A percentile compares a stretch with the other conserved stretches of the same genome.
phyloP scores from a whole-genome alignment of 768 basidiomycete genomes.

The Serendipita indica region DNA sequence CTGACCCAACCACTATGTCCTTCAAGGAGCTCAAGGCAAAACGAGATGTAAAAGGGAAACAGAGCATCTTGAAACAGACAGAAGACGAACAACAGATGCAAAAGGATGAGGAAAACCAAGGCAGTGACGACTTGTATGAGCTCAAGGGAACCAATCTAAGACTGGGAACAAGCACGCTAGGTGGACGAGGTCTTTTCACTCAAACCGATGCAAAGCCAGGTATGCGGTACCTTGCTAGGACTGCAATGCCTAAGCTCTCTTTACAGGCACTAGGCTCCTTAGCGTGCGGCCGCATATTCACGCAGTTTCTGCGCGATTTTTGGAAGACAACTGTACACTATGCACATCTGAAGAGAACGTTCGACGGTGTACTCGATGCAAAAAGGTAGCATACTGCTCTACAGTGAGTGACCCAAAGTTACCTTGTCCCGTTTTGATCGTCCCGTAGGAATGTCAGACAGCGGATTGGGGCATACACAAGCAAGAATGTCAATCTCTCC shows the following conservation, averaged over 20 bases:
- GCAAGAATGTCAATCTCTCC: constrained; percentile 59
- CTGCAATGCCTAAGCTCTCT: background rate
- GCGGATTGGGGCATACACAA: constrained; percentile 64
- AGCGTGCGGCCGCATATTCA: constrained; percentile 42
- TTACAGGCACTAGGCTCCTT: constrained; percentile 45
- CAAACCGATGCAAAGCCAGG: constrained; percentile 26
- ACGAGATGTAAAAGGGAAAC: background rate
- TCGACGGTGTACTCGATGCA: constrained; percentile 59
- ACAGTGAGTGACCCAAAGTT: constrained; percentile 34
- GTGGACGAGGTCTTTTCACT: constrained; percentile 35
- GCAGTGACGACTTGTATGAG: no score
- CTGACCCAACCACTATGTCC: background rate
- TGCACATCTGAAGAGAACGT: constrained; percentile 31
- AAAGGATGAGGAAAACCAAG: background rate
- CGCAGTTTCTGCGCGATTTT: constrained; percentile 46
- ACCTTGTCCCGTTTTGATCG: constrained; percentile 8
- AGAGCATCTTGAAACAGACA: background rate
- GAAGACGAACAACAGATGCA: background rate
- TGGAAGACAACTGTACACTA: constrained; percentile 52
- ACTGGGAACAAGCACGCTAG: background rate
- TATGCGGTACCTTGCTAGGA: constrained; percentile 14
- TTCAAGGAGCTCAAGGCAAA: constrained; percentile 1
- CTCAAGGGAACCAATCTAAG: background rate
- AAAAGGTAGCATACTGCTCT: constrained; percentile 59
- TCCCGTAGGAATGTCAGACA: constrained; percentile 47